Percentiles rank a stretch among this genome's conserved stretches.
phyloP scores from a whole-genome alignment of 495 filamentous ascomycete genomes.

The Halenospora varia region DNA sequence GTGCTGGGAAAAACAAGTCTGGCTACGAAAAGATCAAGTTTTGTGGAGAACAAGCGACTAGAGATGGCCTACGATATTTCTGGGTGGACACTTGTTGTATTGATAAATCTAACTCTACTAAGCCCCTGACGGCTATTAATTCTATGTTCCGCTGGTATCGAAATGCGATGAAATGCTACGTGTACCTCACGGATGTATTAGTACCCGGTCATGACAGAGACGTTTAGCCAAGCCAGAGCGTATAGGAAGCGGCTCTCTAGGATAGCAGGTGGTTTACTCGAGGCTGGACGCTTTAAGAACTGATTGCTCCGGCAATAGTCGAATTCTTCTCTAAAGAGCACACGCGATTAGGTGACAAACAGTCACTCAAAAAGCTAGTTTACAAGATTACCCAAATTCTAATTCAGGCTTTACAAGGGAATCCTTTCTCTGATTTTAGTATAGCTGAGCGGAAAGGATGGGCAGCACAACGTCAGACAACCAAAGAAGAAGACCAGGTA shows the following conservation, averaged over 20 bases:
- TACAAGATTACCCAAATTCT: constrained; percentile 4
- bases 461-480: constrained; percentile 17
- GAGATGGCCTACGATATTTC: constrained; percentile 15
- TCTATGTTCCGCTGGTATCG: no score
- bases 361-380: constrained; percentile 6
- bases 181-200: constrained; percentile 9
- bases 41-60: constrained; percentile 26
- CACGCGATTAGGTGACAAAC: constrained; percentile 3
- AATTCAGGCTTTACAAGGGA: neutral
- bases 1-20: constrained; percentile 15
- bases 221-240: neutral
- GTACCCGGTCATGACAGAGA: neutral
- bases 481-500: neutral
- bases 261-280: no score
- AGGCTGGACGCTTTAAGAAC: no score
- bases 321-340: constrained; percentile 3
- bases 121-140: constrained; percentile 33
- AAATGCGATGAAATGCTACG: constrained; percentile 12
- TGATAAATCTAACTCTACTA: constrained; percentile 9
- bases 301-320: constrained; percentile 7
- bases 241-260: constrained; percentile 1
- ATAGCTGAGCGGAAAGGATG: constrained; percentile 14
- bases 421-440: constrained; percentile 2
- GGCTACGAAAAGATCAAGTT: constrained; percentile 28
- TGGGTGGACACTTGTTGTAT: no score